phyloP scores from a whole-genome alignment of 768 basidiomycete genomes.

The Kwoniella europaea region DNA sequence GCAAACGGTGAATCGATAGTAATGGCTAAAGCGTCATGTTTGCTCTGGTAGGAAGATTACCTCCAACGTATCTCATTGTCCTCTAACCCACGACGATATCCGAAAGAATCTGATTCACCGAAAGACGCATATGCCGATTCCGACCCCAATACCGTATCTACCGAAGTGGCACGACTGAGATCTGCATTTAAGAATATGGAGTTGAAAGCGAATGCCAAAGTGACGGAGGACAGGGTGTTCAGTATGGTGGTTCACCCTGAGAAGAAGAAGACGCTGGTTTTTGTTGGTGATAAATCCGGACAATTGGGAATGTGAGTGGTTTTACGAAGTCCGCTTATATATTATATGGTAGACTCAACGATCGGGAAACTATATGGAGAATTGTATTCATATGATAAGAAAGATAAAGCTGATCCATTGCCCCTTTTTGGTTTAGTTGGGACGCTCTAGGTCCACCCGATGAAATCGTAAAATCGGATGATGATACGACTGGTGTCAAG shows the following conservation, averaged over 20 bases:
- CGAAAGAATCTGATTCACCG: constrained; percentile 13
- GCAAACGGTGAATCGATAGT: neutral
- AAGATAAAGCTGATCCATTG: neutral
- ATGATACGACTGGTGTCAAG: constrained; percentile 32
- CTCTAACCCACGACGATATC: constrained; percentile 22
- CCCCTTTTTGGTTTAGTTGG: constrained; percentile 39
- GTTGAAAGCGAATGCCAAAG: constrained; percentile 51
- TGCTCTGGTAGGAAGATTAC: constrained; percentile 28
- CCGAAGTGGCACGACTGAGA: constrained; percentile 39
- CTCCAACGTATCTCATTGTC: constrained; percentile 21
- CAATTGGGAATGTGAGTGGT: constrained; percentile 55
- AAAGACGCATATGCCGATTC: constrained; percentile 38
- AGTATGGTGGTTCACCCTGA: constrained; percentile 59
- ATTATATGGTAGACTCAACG: no score
- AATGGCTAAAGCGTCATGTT: neutral
- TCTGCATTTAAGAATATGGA: constrained; percentile 46
- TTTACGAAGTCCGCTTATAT: no score
- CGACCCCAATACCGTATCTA: constrained; percentile 13
- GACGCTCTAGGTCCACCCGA: constrained; percentile 48
- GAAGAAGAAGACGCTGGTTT: constrained; percentile 54
- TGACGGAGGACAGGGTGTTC: constrained; percentile 59
- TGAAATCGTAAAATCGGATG: constrained; percentile 37
- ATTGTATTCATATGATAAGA: no score
- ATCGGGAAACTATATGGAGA: no score
- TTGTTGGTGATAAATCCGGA: constrained; percentile 59